phyloP scores from a whole-genome alignment of 805 yeast genomes.

The Cyberlindnera petersonii region DNA sequence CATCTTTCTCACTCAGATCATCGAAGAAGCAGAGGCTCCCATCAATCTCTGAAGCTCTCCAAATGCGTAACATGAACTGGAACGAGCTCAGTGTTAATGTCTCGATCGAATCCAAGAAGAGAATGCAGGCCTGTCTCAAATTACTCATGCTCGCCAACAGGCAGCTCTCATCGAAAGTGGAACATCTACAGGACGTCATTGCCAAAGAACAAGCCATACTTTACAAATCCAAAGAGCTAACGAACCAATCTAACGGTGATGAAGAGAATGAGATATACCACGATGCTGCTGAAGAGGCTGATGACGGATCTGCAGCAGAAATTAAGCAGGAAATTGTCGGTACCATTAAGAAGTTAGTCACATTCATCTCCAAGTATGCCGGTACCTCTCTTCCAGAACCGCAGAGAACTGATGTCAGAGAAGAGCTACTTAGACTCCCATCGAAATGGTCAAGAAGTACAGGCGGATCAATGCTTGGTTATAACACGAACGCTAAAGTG shows the following conservation, averaged over 20 bases:
- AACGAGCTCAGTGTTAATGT: constrained; percentile 35
- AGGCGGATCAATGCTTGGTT: constrained; percentile 15
- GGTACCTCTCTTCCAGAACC: constrained; percentile 73
- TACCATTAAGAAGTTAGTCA: constrained; percentile 85
- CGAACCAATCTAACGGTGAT: constrained; percentile 4
- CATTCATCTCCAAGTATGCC: constrained; percentile 79
- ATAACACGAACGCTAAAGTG: constrained; percentile 61
- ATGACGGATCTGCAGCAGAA: constrained; percentile 28
- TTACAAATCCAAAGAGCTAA: neutral
- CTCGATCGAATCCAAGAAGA: constrained; percentile 68
- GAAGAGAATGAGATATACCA: constrained; percentile 31
- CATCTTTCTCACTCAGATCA: constrained; percentile 13
- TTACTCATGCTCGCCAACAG: constrained; percentile 76
- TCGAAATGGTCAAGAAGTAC: constrained; percentile 55
- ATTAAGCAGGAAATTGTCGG: constrained; percentile 80
- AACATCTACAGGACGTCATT: constrained; percentile 54
- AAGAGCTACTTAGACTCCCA: constrained; percentile 73
- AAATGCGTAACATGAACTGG: constrained; percentile 33
- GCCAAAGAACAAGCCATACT: constrained; percentile 39
- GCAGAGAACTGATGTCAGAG: constrained; percentile 76
- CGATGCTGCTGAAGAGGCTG: constrained; percentile 28
- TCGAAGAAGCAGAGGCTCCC: constrained; percentile 31
- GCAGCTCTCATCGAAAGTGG: constrained; percentile 65
- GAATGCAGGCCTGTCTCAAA: constrained; percentile 75
- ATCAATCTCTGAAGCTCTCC: constrained; percentile 34